These are phyloP conservation scores for Xylaria palmicola DNA, from an alignment of 495 filamentous ascomycete species.

Conservation along the genomic window DNA sequence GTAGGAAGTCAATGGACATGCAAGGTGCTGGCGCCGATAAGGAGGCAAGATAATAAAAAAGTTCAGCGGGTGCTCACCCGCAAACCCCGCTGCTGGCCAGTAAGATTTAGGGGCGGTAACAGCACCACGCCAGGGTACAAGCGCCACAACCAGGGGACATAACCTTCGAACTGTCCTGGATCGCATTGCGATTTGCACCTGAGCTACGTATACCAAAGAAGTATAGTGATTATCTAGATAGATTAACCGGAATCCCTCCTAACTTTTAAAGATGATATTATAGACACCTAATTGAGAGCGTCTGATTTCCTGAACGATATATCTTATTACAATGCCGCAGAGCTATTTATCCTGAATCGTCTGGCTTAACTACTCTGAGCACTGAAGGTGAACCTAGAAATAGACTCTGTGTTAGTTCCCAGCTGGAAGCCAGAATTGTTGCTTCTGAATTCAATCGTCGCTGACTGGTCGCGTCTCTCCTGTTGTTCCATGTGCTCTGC, in stretches of 20 bases:
- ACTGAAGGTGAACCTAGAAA: background rate
- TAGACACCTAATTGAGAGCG: too few species aligned
- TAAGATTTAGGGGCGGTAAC: background rate
- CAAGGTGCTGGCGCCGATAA: constrained; percentile 1
- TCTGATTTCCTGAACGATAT: too few species aligned
- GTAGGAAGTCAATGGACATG: background rate
- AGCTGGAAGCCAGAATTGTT: background rate
- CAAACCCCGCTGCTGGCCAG: background rate
- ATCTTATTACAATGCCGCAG: too few species aligned
- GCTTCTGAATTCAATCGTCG: background rate
- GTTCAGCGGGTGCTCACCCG: background rate
- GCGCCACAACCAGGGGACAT: too few species aligned
- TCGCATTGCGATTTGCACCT: too few species aligned
- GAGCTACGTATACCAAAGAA: too few species aligned
- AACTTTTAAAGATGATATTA: too few species aligned
- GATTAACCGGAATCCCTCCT: too few species aligned
- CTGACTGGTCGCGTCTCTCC: background rate
- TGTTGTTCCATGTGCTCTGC: background rate
- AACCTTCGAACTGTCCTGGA: too few species aligned
- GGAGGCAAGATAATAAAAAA: constrained; percentile 1
- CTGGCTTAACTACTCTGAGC: background rate
- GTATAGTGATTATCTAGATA: too few species aligned
- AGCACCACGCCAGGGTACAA: too few species aligned
- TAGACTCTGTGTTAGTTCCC: background rate
- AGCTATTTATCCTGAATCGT: too few species aligned